Percentiles rank a stretch among this genome's conserved stretches.
phyloP scores from a whole-genome alignment of 1,284 basidiomycete species.

The Leccinum griseonigrum region DNA sequence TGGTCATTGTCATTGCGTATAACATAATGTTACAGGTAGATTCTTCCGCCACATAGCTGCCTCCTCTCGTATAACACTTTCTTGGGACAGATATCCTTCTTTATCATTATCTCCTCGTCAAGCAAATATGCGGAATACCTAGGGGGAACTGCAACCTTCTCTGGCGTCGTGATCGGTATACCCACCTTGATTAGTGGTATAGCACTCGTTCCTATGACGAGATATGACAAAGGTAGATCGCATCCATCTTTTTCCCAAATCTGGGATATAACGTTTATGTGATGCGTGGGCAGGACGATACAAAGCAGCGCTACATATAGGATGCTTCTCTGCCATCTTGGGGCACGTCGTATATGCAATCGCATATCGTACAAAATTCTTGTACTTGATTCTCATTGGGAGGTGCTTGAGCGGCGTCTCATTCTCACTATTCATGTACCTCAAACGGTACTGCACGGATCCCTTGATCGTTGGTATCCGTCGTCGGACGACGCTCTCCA shows the following conservation, averaged over 20 bases:
- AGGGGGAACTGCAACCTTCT: conserved; percentile 64
- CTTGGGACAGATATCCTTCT: conserved; percentile 54
- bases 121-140: conserved; percentile 60
- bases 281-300: conserved; percentile 47
- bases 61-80: neutral
- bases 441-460: conserved; percentile 64
- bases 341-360: conserved; percentile 45
- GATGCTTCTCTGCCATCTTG: conserved; percentile 40
- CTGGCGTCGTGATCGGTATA: conserved; percentile 68
- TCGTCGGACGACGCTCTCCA: conserved; percentile 60
- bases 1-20: conserved; percentile 40
- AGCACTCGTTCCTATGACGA: conserved; percentile 55
- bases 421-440: conserved; percentile 49
- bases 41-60: neutral
- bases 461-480: conserved; percentile 64
- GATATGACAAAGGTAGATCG: conserved; percentile 50
- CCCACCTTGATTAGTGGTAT: conserved; percentile 40
- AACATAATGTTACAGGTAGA: conserved; percentile 48
- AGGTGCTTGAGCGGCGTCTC: conserved; percentile 47
- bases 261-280: neutral
- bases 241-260: neutral
- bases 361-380: conserved; percentile 44
- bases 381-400: conserved; percentile 50
- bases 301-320: conserved; percentile 42
- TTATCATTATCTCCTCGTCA: conserved; percentile 65